A percentile compares a stretch with the other conserved stretches of the same genome.
Evolutionary conservation across 345 rosid species (phyloP).

Genomic region (Chamaenerion angustifolium): DNA sequence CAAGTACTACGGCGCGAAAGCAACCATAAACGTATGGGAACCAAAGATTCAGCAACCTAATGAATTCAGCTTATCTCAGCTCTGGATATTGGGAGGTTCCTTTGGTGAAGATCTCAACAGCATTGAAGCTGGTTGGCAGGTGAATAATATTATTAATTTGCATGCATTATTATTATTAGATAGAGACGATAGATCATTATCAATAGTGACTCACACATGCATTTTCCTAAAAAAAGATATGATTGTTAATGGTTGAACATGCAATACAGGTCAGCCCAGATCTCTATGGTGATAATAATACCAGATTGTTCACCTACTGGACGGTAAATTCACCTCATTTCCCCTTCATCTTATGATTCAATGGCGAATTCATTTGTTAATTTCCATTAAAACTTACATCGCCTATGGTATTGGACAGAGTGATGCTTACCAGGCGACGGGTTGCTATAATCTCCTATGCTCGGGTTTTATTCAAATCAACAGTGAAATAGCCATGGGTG

Average conservation of each 20-base stretch:
- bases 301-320: conserved; percentile 99
- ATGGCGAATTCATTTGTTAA: background rate
- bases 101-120: conserved; percentile 98
- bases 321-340: conserved; percentile 45
- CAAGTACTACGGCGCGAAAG: conserved; percentile 84
- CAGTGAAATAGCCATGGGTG: conserved; percentile 93
- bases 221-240: no score
- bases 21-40: conserved; percentile 96
- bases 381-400: no score
- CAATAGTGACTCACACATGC: no score
- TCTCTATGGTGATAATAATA: conserved; percentile 97
- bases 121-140: conserved; percentile 99
- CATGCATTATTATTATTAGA: background rate
- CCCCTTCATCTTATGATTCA: conserved; percentile 1
- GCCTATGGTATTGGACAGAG: conserved; percentile 31
- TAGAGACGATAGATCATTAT: no score
- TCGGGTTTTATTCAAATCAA: conserved; percentile 92
- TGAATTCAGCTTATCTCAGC: conserved; percentile 96
- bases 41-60: conserved; percentile 87
- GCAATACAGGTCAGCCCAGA: conserved; percentile 80
- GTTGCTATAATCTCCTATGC: conserved; percentile 95
- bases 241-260: background rate
- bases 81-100: conserved; percentile 94
- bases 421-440: conserved; percentile 98
- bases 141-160: conserved; percentile 11